Base-by-base conservation (phyloP, 768 basidiomycete genomes). In the Guyanaporus albipodus region DNA sequence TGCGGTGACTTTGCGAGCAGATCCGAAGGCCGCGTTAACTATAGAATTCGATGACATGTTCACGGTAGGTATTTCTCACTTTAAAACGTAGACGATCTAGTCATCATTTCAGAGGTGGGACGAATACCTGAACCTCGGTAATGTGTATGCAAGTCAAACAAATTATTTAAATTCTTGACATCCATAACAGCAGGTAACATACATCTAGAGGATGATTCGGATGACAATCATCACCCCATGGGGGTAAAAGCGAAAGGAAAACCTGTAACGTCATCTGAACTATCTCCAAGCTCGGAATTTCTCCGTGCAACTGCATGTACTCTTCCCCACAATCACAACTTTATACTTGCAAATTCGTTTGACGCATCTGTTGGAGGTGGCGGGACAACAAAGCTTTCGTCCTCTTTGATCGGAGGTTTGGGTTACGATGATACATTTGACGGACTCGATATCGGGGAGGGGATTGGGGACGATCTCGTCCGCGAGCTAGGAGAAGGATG, bases 401-500 rank as follows among this genome's bases (percentile, higher is more conserved):
- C 85, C 6, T 85, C 85, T 8, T 80, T 82, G 46, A 60, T 61
- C 6, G 77, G 62, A 15, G 70, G 66, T 12, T 76, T 82, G 32
- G 71, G 60, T 17, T 74, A 79, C 28, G 73, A 77, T 26, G 81
- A 82, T 50, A 74, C 78, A 33, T 72, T 75, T 17, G 85, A 80
- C 44, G 81, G 71, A 18, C 56, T 82, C 19, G 85, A 79, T 49
- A 58, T 83, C 15, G 76, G 67, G n/a, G 76, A 72, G 7, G 81
- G 75, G 18, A 64, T 90, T 15, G 85, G 82, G 4, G 86, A 87
- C 37, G 88, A 90, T 55, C 68, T 91, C 22, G 85, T 83, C 8
- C 74, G 73, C 50, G 87, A 91, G 55, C 71, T 91, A 3, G 88
- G 87, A 24, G 80, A 81, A 56, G 80, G 73, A 19, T 89, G 87